A percentile compares a stretch with the other conserved stretches of the same genome.
Evolutionary conservation across 106 monocot genomes (phyloP).

Genomic region (Hemerocallis citrina): DNA sequence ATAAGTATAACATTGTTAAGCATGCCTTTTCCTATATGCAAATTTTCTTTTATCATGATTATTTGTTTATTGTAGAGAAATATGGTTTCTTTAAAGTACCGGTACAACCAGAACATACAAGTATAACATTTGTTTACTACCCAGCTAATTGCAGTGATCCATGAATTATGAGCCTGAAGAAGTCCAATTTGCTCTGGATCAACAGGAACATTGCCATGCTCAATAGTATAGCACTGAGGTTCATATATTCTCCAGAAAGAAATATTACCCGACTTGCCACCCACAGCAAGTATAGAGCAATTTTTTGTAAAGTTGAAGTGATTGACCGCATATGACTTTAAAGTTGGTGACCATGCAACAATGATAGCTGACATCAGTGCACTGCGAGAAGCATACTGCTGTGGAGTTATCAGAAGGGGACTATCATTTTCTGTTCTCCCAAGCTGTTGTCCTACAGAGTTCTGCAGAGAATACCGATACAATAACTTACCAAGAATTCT

Average conservation of each 20-base stretch:
- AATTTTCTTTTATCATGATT: no score
- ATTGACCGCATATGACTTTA: conserved; percentile 28
- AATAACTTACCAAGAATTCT: not conserved
- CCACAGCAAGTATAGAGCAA: conserved; percentile 67
- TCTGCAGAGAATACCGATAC: conserved; percentile 8
- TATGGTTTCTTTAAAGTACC: no score
- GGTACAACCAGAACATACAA: no score
- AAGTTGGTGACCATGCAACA: conserved; percentile 74
- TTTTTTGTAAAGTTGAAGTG: conserved; percentile 9
- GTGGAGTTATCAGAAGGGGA: conserved; percentile 32
- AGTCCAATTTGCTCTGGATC: conserved; percentile 50
- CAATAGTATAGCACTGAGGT: conserved; percentile 45
- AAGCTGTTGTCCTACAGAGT: not conserved
- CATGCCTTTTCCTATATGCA: no score
- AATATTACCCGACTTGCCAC: conserved; percentile 71
- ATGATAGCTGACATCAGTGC: conserved; percentile 52
- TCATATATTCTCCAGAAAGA: conserved; percentile 72
- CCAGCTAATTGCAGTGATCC: conserved; percentile 74
- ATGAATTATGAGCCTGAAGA: conserved; percentile 76
- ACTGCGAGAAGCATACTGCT: conserved; percentile 61
- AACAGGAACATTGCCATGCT: conserved; percentile 32
- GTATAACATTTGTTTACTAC: no score
- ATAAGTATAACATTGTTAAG: no score
- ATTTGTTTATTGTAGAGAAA: no score
- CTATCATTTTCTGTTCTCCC: conserved; percentile 8